Evolutionary conservation across 768 basidiomycete genomes (phyloP), one percentile per base, ranked within the genome.

Genomic region (Tubosaeta sp.): DNA sequence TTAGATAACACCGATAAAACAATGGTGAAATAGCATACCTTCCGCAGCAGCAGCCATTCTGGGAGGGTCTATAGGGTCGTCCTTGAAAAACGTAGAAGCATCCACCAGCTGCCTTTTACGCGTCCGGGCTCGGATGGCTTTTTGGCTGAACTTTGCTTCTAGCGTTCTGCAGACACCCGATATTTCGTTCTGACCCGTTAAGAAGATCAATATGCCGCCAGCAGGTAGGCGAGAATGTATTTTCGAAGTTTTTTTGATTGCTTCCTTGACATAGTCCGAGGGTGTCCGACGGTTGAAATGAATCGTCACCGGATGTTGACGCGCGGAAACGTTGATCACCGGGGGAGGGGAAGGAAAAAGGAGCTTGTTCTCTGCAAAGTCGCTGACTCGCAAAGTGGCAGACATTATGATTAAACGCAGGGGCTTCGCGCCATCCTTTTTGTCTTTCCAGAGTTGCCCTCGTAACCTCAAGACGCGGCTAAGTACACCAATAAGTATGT

Each of bases 141-240:
- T 85, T 49, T 66, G 63, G 1, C 92, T 83, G 61, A 87, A 97
- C 61, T 76, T 82, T 40, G 81, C 80, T 62, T 94, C 88, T 46
- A 99, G 69, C 62, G 82, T 86, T 60, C 81, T 77, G 65, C 91
- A 94, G 2, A 96, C 81, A 3, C 87, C 86, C 13, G 76, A 75
- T 59, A 99, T 98, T 71, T 99, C 96, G 55, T 90, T 90, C 69
- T 97, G 95, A 19, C 96, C 96, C 0, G 96, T 98, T 56, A 98
- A 73, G 67, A 96, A 96, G 43, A 95, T 82, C 44, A 99, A 76
- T 31, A 99, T 86, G 4, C 94, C 96, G 0, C 96, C 96, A 0
- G 90, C 82, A 2, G 96, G 96, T 18, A 99, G 72, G 16, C 92
- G 82, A 14, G 88, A 79, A 68, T 99, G 96, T 38, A 99, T 97